Evolutionary conservation across 805 yeast species (phyloP).

Genomic region (Schizosaccharomyces lindneri): DNA sequence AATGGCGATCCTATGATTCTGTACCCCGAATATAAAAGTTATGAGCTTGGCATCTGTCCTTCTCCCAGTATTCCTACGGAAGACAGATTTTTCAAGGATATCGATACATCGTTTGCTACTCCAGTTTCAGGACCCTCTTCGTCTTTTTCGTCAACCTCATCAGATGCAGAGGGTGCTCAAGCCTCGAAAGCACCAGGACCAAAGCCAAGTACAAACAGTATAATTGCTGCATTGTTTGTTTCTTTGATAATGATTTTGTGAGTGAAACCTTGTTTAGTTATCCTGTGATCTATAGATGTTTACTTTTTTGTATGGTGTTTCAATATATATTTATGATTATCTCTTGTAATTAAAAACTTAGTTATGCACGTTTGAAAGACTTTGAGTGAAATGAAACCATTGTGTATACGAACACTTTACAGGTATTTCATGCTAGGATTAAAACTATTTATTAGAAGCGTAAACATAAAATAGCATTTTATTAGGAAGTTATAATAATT

Average conservation of each 20-base stretch:
- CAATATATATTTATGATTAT: too few species aligned
- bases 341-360: too few species aligned
- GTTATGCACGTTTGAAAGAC: too few species aligned
- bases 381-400: too few species aligned
- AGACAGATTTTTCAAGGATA: neutral
- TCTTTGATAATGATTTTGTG: neutral
- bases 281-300: neutral
- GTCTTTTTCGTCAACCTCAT: neutral
- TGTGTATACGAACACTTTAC: too few species aligned
- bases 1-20: constrained; percentile 1
- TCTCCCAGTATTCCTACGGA: neutral
- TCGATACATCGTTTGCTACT: neutral
- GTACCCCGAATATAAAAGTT: neutral
- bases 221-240: neutral
- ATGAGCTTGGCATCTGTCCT: neutral
- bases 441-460: too few species aligned
- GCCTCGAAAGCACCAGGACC: neutral
- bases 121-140: neutral
- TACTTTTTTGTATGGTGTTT: neutral
- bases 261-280: neutral
- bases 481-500: too few species aligned
- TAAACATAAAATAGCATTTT: too few species aligned
- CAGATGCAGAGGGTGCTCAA: neutral
- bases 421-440: too few species aligned
- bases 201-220: neutral